Percentiles rank a stretch among this genome's conserved stretches.
Conservation (phyloP, 208 protist species). For the Porcisia deanei region DNA sequence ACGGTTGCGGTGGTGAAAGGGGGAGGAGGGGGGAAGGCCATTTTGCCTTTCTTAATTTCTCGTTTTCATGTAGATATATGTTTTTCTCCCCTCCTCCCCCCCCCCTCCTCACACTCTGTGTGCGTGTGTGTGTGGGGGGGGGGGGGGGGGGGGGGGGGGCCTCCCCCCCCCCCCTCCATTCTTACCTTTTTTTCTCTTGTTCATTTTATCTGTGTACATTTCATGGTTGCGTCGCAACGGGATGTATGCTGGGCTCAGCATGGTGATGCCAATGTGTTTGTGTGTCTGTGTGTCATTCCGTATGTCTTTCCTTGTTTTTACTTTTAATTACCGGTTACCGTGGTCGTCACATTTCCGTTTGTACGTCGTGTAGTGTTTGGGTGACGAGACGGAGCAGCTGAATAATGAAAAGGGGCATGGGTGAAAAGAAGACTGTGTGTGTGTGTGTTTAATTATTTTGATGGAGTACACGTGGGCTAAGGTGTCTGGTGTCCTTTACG, state of each 20-base stretch:
- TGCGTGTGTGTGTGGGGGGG: not conserved
- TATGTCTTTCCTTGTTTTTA: not conserved
- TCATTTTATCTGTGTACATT: conserved; percentile 5
- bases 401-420: not conserved
- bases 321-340: not conserved
- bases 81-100: conserved; percentile 3
- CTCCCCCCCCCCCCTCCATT: not conserved
- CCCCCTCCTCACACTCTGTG: conserved; percentile 4
- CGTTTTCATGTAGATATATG: not conserved
- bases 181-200: not conserved
- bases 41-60: conserved; percentile 7
- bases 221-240: not conserved
- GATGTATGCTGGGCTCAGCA: not conserved
- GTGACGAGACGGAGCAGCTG: not conserved
- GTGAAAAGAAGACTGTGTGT: too few species aligned
- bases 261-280: conserved; percentile 1
- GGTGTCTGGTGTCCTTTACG: too few species aligned
- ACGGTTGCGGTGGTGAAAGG: not conserved
- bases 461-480: not conserved
- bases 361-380: not conserved
- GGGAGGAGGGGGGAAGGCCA: too few species aligned
- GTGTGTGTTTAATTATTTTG: not conserved
- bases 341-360: not conserved
- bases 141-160: not conserved
- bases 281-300: not conserved